phyloP scores from a whole-genome alignment of 1,284 basidiomycete genomes.

The Naganishia liquefaciens region DNA sequence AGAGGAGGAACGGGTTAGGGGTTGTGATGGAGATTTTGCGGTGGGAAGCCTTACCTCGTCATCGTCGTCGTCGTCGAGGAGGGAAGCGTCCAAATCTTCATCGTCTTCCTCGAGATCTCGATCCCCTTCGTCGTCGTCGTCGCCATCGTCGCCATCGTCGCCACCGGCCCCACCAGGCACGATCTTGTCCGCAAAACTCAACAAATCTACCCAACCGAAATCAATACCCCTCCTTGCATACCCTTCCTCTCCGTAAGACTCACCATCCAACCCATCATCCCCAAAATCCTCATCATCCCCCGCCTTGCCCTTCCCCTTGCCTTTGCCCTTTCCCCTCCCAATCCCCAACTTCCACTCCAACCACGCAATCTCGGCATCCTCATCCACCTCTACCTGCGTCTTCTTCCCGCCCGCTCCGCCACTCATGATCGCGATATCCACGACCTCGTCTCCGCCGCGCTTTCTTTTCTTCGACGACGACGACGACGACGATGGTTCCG shows the following conservation, averaged over 20 bases:
- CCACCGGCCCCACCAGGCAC: conserved; percentile 36
- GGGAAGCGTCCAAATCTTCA: conserved; percentile 4
- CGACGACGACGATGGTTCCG: neutral
- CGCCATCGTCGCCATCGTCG: conserved; percentile 28
- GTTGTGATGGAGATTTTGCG: conserved; percentile 33
- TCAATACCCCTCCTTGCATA: conserved; percentile 33
- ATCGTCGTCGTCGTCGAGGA: conserved; percentile 32
- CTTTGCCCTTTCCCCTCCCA: conserved; percentile 57
- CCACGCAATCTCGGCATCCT: conserved; percentile 75
- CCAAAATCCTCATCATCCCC: conserved; percentile 45
- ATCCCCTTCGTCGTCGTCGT: conserved; percentile 15
- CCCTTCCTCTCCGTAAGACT: conserved; percentile 58
- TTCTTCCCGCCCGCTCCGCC: conserved; percentile 1
- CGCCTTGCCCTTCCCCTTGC: conserved; percentile 42
- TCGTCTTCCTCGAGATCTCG: conserved; percentile 11
- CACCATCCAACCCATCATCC: conserved; percentile 62
- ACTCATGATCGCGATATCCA: conserved; percentile 33
- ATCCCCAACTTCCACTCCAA: conserved; percentile 69
- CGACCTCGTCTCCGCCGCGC: neutral
- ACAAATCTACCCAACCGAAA: conserved; percentile 58
- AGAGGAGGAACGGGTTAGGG: neutral
- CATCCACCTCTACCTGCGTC: conserved; percentile 51
- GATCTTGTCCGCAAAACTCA: conserved; percentile 54
- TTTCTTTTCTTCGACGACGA: neutral
- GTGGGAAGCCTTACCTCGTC: conserved; percentile 32